A percentile compares a stretch with the other conserved stretches of the same genome.
Conservation (phyloP, 2,329 filamentous ascomycete species). For the Aspergillus costaricaensis region DNA sequence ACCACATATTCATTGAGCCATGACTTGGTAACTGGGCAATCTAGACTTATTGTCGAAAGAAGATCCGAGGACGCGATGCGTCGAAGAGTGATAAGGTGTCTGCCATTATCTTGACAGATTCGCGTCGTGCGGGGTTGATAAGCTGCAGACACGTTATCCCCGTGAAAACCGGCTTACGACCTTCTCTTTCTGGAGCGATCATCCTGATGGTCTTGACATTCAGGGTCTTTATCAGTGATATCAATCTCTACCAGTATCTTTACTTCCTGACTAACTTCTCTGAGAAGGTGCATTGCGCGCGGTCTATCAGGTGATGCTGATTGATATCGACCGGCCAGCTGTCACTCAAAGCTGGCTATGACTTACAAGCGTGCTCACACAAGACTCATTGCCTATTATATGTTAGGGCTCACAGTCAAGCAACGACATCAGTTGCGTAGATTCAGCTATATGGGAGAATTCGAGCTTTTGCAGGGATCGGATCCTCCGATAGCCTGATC, state of each 20-base stretch:
- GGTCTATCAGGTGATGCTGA: not conserved
- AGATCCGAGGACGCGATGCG: not conserved
- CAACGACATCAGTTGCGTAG: too few relatives aligned
- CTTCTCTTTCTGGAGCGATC: conserved; percentile 6
- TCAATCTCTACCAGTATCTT: not conserved
- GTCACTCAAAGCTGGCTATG: too few relatives aligned
- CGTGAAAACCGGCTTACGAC: not conserved
- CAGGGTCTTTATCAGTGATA: not conserved
- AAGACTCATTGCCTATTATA: too few relatives aligned
- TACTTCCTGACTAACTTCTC: not conserved
- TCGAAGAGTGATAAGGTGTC: not conserved
- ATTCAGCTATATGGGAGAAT: too few relatives aligned
- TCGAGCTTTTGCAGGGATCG: too few relatives aligned
- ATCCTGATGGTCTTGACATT: not conserved
- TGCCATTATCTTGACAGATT: not conserved
- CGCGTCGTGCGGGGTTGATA: conserved; percentile 11
- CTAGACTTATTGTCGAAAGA: not conserved
- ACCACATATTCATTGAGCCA: not conserved
- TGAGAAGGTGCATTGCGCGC: not conserved
- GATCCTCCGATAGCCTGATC: too few relatives aligned
- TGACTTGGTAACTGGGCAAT: not conserved
- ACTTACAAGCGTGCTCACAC: too few relatives aligned
- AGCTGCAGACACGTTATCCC: not conserved
- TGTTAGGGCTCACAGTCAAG: too few relatives aligned
- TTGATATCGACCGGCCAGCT: not conserved